These are phyloP conservation scores for Neocucurbitaria cava DNA, from an alignment of 2,329 filamentous ascomycete genomes.

Conservation along the genomic window DNA sequence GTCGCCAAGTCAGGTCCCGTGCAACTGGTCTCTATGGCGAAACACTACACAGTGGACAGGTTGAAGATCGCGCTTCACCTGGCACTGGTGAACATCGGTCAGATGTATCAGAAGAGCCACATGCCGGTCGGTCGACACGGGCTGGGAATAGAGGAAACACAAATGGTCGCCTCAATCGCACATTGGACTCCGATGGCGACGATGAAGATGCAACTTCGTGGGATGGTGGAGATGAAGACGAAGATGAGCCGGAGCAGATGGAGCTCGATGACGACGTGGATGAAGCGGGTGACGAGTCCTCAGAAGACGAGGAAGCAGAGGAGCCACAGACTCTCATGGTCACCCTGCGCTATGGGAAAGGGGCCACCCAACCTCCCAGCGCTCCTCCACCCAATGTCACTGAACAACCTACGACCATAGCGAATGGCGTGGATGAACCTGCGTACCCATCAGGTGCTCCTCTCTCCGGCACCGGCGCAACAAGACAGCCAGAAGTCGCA, in stretches of 20 bases:
- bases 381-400: not conserved
- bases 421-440: slow-evolving; percentile 1
- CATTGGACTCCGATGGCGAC: slow-evolving; percentile 69
- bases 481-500: slow-evolving; percentile 7
- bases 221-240: slow-evolving; percentile 77
- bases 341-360: slow-evolving; percentile 61
- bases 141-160: slow-evolving; percentile 25
- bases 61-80: slow-evolving; percentile 49
- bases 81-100: slow-evolving; percentile 54
- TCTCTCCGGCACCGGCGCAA: slow-evolving; percentile 2
- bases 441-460: not conserved
- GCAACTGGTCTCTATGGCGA: slow-evolving; percentile 68
- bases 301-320: slow-evolving; percentile 48
- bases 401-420: not conserved
- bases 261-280: slow-evolving; percentile 67
- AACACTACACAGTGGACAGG: slow-evolving; percentile 63
- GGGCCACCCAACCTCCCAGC: slow-evolving; percentile 8
- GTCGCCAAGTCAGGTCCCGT: slow-evolving; percentile 79
- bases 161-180: slow-evolving; percentile 34
- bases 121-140: slow-evolving; percentile 52
- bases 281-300: slow-evolving; percentile 32
- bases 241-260: slow-evolving; percentile 73
- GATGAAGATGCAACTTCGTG: slow-evolving; percentile 67
- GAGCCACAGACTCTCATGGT: slow-evolving; percentile 71
- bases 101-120: slow-evolving; percentile 56